Base-by-base conservation (phyloP, 208 protist species). In the Endotrypanum monterogeii region DNA sequence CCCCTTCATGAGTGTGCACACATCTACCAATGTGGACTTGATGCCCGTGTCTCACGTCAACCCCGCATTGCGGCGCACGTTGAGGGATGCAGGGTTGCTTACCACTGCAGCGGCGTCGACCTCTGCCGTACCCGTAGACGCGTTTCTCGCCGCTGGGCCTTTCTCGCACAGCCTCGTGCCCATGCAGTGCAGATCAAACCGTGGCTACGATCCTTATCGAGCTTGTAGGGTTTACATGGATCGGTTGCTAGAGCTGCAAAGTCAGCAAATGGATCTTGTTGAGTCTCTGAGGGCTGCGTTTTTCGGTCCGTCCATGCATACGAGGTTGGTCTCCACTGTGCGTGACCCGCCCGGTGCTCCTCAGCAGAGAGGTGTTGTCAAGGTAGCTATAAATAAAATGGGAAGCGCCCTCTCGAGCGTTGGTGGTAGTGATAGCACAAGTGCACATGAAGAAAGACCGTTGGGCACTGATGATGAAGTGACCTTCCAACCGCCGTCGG, bases 191-290 rank as follows among this genome's bases (percentile, higher is more conserved):
- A 32, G 56, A 28, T 73, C 66, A 7, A 57, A 50, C 55, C 71
- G 56, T n/a, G 14, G 52, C 8, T 61, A 71, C 1, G 76, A 81
- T 20, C 76, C 76, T 1, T 76, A 81, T 39, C 65, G 68, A 20
- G 46, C 28, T 3, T 81, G 76, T 35, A 48, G 7, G 20, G 23
- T 23, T 28, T 12, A 81, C 28, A 55, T 81, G 23, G 57, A 60
- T n/a, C 54, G 63, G 25, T 65, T 81, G 32, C 30, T 69, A 28
- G 50, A 81, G 30, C 66, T 81, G 12, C 76, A 76, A 39, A 30
- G 55, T 1, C 71, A 76, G 51, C 76, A 76, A 52, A n/a, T 76
- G 30, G 32, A 20, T 20, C 50, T 81, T 16, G 58, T 63, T 14
- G 50, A 46, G 48, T 56, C 62, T 16, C 28, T 81, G 23, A 71